Evolutionary conservation across 2,329 filamentous ascomycete species (phyloP).

Genomic region (Apiospora marii): DNA sequence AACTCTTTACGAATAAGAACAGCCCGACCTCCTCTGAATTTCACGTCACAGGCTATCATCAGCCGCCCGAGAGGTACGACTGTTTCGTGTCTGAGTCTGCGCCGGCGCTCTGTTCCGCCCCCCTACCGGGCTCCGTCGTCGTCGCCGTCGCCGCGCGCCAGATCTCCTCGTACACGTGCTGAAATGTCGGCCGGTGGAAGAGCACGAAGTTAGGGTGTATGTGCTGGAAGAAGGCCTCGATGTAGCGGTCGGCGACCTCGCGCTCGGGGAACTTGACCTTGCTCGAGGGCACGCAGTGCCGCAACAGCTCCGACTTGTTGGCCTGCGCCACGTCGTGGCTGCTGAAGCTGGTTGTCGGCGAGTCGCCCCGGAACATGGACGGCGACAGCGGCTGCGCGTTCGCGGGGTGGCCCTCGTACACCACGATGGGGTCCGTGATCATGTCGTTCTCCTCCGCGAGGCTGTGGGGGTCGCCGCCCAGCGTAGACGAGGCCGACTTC

Average conservation of each 20-base stretch:
- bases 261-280: slow-evolving; percentile 42
- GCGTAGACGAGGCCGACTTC: not conserved
- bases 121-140: not conserved
- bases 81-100: slow-evolving; percentile 24
- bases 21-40: too few species aligned
- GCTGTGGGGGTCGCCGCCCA: not conserved
- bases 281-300: slow-evolving; percentile 33
- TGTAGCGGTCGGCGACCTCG: slow-evolving; percentile 46
- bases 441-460: slow-evolving; percentile 11
- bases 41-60: too few species aligned
- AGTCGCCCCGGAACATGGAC: slow-evolving; percentile 31
- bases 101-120: too few species aligned
- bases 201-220: slow-evolving; percentile 49
- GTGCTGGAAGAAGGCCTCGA: slow-evolving; percentile 48
- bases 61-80: slow-evolving; percentile 47
- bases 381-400: slow-evolving; percentile 7
- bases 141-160: slow-evolving; percentile 36
- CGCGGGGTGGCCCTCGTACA: not conserved
- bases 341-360: slow-evolving; percentile 26
- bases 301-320: slow-evolving; percentile 32
- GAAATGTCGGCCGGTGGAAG: slow-evolving; percentile 51
- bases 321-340: slow-evolving; percentile 26
- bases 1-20: too few species aligned
- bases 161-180: slow-evolving; percentile 46
- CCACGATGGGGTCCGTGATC: slow-evolving; percentile 28